Evolutionary conservation across 2,329 filamentous ascomycete genomes (phyloP).

Genomic region (Verticillium longisporum): DNA sequence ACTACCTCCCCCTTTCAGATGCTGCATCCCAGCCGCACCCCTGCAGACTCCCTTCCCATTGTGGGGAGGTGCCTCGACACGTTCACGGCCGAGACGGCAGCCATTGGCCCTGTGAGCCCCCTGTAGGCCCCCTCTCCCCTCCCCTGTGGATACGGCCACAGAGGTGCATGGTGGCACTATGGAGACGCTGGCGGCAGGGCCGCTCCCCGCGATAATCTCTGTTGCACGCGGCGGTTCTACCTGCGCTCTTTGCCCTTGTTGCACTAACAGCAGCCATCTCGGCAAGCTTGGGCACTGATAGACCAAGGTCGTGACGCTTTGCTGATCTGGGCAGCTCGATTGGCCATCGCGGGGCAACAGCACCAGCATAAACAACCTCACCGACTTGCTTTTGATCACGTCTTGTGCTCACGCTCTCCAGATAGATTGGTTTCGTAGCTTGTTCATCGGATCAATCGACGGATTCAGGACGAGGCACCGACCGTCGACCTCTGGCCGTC

Average conservation of each 20-base stretch:
- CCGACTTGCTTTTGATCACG: background rate
- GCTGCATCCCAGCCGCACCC: background rate
- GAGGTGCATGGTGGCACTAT: background rate
- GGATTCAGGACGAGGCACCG: background rate
- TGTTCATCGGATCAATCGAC: background rate
- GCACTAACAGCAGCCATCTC: background rate
- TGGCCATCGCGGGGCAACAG: constrained; percentile 1
- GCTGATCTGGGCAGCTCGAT: constrained; percentile 1
- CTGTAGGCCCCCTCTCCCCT: background rate
- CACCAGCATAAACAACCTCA: background rate
- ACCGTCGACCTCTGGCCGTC: too few relatives aligned
- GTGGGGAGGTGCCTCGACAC: background rate
- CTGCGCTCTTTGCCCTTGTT: background rate
- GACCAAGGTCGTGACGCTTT: background rate
- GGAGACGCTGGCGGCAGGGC: background rate
- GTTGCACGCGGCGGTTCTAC: background rate
- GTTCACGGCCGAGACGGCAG: background rate
- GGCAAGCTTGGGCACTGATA: background rate
- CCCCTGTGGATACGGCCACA: background rate
- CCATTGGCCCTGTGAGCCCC: background rate
- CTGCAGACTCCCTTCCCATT: background rate
- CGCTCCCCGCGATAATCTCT: constrained; percentile 1
- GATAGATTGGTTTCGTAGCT: too few relatives aligned
- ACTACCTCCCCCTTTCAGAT: background rate
- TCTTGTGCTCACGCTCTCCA: background rate